phyloP scores from a whole-genome alignment of 805 yeast species.

The Cyberlindnera mycetangii region DNA sequence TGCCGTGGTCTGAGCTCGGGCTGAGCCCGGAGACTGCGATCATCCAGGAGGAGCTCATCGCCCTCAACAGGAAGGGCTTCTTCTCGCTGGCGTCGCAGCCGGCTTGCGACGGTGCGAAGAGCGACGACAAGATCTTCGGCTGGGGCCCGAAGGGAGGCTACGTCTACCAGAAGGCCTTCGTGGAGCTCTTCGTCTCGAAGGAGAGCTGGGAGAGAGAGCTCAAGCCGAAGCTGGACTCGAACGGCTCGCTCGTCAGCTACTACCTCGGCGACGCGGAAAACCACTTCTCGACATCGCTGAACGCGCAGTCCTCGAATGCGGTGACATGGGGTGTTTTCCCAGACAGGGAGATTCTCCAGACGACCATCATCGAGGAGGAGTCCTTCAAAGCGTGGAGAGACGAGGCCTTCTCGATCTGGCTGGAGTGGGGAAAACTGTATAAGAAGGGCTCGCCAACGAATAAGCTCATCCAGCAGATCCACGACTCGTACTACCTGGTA shows the following conservation, averaged over 20 bases:
- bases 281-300: conserved; percentile 58
- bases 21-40: conserved; percentile 86
- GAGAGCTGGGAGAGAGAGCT: conserved; percentile 61
- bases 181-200: conserved; percentile 81
- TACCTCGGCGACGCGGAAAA: conserved; percentile 68
- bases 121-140: conserved; percentile 79
- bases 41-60: conserved; percentile 87
- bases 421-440: conserved; percentile 87
- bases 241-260: conserved; percentile 57
- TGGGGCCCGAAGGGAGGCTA: conserved; percentile 96
- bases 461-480: conserved; percentile 56
- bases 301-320: conserved; percentile 59
- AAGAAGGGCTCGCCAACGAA: conserved; percentile 48
- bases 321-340: conserved; percentile 99
- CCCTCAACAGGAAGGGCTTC: conserved; percentile 67
- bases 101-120: conserved; percentile 73
- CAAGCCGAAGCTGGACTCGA: conserved; percentile 44
- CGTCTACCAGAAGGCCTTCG: conserved; percentile 91
- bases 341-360: conserved; percentile 81
- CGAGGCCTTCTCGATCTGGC: conserved; percentile 89
- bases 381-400: conserved; percentile 96
- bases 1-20: conserved; percentile 92
- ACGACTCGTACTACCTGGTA: conserved; percentile 68
- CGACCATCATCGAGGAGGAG: conserved; percentile 89
- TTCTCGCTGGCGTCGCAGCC: conserved; percentile 97